Evolutionary conservation across 176 grass and related monocot genomes (phyloP), one percentile per base, ranked within the genome.

Genomic region (Cocos nucifera): DNA sequence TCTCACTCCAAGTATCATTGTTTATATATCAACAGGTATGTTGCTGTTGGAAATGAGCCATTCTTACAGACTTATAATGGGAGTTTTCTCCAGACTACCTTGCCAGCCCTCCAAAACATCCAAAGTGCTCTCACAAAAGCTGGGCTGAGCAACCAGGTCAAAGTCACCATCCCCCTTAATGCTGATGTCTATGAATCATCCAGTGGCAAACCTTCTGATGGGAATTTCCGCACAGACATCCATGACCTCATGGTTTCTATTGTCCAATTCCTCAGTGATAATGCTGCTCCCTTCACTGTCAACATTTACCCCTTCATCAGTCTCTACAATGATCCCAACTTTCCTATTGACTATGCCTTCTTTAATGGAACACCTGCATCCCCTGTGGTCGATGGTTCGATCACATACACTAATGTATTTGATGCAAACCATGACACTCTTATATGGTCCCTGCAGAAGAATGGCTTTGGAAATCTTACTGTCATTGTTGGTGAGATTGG

Each of bases 231-330:
- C 23, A 25, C 25, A 6, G 69, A 95, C 78, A 95, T 95, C 74
- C 89, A 74, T 21, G 89, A 75, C 1, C 69, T 88, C 1, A 79
- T 95, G 89, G 32, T 95, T 1, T 21, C 50, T 24, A 85, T 95
- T 49, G 78, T 77, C 23, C 51, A 75, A 70, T 95, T 85, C 78
- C 78, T 95, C 9, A 77, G 74, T 15, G 66, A 82, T 17, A 95
- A 67, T n/a, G 82, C 69, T 17, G 75, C 80, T 12, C 85, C 85
- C 2, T 72, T 95, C 75, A 79, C 83, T 4, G 72, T 82, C 19
- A 95, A 95, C 78, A 82, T 95, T 29, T 95, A 95, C 71, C 89
- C 89, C 1, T 95, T 95, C 75, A 95, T 95, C 74, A 82, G 78
- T 66, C 75, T 95, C 1, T 88, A 95, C 81, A 2, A 66, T 0